These are phyloP conservation scores for Coprinopsis sp. DNA, from an alignment of 768 basidiomycete species.

Conservation along the genomic window DNA sequence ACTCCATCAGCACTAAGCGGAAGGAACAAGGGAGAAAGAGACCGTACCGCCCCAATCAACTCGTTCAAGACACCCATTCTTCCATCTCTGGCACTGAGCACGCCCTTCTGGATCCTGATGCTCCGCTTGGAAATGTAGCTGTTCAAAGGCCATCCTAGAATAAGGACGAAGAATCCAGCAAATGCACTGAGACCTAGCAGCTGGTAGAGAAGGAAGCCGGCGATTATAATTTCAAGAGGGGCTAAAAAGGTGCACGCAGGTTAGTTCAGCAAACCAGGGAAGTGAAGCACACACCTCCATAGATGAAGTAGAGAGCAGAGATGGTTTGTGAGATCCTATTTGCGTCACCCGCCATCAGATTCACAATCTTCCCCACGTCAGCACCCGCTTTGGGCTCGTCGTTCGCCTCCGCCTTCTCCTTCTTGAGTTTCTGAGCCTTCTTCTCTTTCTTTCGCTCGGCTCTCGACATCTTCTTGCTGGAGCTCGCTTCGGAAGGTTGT, in stretches of 20 bases:
- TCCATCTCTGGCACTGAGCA: conserved; percentile 61
- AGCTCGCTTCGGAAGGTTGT: conserved; percentile 20
- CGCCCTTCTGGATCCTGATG: conserved; percentile 56
- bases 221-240: conserved; percentile 76
- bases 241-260: conserved; percentile 29
- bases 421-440: conserved; percentile 29
- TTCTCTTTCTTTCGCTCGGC: conserved; percentile 18
- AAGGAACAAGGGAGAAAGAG: background rate
- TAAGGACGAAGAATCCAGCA: conserved; percentile 64
- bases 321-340: conserved; percentile 52
- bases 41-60: conserved; percentile 60
- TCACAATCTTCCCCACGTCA: conserved; percentile 86
- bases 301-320: conserved; percentile 60
- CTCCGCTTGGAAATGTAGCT: conserved; percentile 56
- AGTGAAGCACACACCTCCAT: conserved; percentile 46
- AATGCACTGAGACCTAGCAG: conserved; percentile 70
- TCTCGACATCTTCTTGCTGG: conserved; percentile 3
- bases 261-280: conserved; percentile 9
- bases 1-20: background rate
- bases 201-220: conserved; percentile 73
- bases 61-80: conserved; percentile 78
- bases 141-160: conserved; percentile 70
- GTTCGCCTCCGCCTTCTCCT: conserved; percentile 35
- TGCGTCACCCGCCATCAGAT: conserved; percentile 80
- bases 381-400: conserved; percentile 71